A percentile compares a stretch with the other conserved stretches of the same genome.
Conservation (phyloP, 2,329 filamentous ascomycete genomes). For the Microcera coccophila region DNA sequence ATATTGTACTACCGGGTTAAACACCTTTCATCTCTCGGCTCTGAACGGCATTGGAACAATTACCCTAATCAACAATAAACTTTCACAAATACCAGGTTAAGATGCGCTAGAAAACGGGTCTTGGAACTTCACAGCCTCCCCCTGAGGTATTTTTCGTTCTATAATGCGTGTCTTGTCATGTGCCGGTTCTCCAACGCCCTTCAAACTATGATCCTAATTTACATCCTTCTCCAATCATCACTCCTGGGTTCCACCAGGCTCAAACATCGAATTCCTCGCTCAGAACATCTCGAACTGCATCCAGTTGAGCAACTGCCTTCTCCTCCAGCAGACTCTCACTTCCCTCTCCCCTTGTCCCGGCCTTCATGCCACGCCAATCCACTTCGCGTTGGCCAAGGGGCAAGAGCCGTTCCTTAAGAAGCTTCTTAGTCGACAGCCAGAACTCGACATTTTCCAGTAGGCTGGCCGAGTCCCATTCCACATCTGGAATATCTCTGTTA, state of each 20-base stretch:
- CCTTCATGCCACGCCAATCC: constrained; percentile 51
- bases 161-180: constrained; percentile 14
- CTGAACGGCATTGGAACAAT: no score
- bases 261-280: constrained; percentile 46
- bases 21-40: background rate
- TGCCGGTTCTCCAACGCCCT: constrained; percentile 24
- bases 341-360: constrained; percentile 33
- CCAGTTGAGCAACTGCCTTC: constrained; percentile 68
- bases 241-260: constrained; percentile 14
- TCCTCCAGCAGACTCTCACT: constrained; percentile 67
- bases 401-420: constrained; percentile 68
- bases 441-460: constrained; percentile 82
- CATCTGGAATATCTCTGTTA: constrained; percentile 65
- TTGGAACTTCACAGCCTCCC: background rate
- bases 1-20: constrained; percentile 1
- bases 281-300: constrained; percentile 54
- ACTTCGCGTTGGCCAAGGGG: constrained; percentile 69
- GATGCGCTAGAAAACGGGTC: no score
- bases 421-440: constrained; percentile 65
- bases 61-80: no score
- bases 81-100: no score
- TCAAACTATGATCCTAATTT: constrained; percentile 22
- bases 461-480: constrained; percentile 69
- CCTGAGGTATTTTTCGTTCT: constrained; percentile 7
- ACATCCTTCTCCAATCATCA: constrained; percentile 13